A percentile compares a stretch with the other conserved stretches of the same genome.
These are phyloP conservation scores for Brasenia schreberi DNA, from an alignment of 164 flowering plant species.

Conservation along the genomic window DNA sequence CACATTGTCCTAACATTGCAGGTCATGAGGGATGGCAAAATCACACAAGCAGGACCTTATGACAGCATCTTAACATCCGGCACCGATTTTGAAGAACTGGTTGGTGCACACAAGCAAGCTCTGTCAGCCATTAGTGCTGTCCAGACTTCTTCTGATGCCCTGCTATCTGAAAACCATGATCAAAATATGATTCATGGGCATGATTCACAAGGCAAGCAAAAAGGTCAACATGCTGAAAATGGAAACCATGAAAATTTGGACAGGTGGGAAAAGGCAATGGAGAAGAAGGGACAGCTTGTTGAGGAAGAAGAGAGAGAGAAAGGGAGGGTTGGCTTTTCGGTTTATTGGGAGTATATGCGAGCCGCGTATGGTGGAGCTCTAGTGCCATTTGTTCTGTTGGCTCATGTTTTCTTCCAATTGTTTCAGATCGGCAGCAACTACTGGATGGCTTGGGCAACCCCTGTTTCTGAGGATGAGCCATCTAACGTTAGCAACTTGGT, in stretches of 20 bases:
- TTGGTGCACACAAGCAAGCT: conserved; percentile 60
- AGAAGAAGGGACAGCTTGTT: conserved; percentile 2
- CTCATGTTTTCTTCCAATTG: not conserved
- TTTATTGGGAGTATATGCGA: conserved; percentile 2
- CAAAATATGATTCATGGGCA: not conserved
- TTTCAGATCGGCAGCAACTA: conserved; percentile 10
- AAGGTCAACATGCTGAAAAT: conserved; percentile 8
- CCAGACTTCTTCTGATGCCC: not conserved
- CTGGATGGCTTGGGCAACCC: conserved; percentile 24
- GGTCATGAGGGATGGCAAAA: conserved; percentile 59
- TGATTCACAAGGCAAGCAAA: not conserved
- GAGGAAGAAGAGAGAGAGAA: conserved; percentile 3
- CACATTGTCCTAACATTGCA: conserved; percentile 3
- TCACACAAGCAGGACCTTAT: conserved; percentile 66
- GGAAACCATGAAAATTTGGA: not conserved
- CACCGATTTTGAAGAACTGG: conserved; percentile 66
- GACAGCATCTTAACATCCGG: conserved; percentile 45
- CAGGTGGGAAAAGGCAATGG: not conserved
- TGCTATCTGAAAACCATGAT: not conserved
- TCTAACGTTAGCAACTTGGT: not conserved
- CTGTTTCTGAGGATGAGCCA: conserved; percentile 5
- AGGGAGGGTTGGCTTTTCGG: conserved; percentile 3
- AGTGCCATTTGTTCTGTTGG: not conserved
- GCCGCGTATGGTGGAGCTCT: conserved; percentile 1
- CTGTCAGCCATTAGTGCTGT: conserved; percentile 26